Base-by-base conservation (phyloP, 345 rosid genomes). In the Pistacia atlantica region DNA sequence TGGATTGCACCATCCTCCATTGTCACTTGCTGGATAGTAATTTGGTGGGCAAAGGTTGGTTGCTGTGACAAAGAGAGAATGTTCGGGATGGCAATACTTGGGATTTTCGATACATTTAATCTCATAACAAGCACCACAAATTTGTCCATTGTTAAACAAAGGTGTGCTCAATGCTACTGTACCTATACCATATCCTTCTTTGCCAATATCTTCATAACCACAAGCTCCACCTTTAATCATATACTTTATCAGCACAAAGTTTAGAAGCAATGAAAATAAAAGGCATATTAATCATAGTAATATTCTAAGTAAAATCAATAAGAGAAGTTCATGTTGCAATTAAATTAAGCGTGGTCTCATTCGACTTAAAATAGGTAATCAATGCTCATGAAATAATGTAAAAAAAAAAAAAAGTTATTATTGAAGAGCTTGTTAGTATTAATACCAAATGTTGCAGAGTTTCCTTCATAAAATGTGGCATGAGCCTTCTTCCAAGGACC, bases 11-110 rank as follows among this genome's bases (percentile, higher is more conserved):
- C 97, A 93, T 18, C 95, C 97, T 18, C 91, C 95, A 22, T 82
- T 77, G 81, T 88, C 83, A 64, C 80, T 80, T 18, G 90, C 79
- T 67, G 69, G 86, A 45, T 78, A 59, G 72, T 84, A 82, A 60
- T 89, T 90, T 25, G 97, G 92, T 4, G 98, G 98, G 84, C 98
- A 93, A 37, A 75, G 86, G 73, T 93, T 86, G n/a, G 98, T 93
- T 60, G 90, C 98, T 3, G 97, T 90, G 52, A 93, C 83, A 48
- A 80, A 46, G 9, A 89, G 88, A 8, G 95, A 83, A 17, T 85
- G 86, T 66, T 78, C 80, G 5, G 82, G 79, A 71, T 84, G 80
- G 88, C 98, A 93, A 85, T 88, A 82, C 66, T 82, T 56, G 16
- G 90, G 77, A 69, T 75, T 61, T 28, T 81, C 67, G 0, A 22